Evolutionary conservation across 257 asterid genomes (phyloP).

Genomic region (Solanum medicagineum): DNA sequence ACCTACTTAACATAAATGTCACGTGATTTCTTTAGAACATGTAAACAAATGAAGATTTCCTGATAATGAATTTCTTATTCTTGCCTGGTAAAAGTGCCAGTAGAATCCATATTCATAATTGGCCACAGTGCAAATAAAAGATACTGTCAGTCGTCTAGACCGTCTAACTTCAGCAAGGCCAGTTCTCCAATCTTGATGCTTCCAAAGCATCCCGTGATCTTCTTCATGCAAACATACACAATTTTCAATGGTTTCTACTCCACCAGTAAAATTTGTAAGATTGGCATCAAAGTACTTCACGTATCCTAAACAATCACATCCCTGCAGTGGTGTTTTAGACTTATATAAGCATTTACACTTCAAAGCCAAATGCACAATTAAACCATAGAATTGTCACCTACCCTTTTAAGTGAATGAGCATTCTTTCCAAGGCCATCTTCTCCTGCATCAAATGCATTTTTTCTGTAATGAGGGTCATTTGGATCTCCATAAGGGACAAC

Average conservation of each 20-base stretch:
- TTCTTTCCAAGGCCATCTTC: constrained; percentile 98
- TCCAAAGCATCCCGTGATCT: constrained; percentile 94
- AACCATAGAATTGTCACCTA: background rate
- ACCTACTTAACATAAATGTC: background rate
- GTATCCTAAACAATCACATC: constrained; percentile 92
- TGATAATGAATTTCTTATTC: constrained; percentile 4
- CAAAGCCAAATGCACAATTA: background rate
- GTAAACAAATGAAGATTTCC: background rate
- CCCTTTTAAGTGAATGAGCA: constrained; percentile 98
- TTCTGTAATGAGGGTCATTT: constrained; percentile 93
- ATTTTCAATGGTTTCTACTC: constrained; percentile 87
- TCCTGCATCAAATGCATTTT: constrained; percentile 98
- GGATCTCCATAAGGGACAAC: constrained; percentile 99
- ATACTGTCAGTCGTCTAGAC: constrained; percentile 92
- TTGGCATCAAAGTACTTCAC: constrained; percentile 87
- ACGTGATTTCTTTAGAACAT: background rate
- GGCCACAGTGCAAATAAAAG: constrained; percentile 91
- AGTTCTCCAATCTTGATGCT: constrained; percentile 99
- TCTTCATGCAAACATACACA: constrained; percentile 98
- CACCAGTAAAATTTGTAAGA: constrained; percentile 87
- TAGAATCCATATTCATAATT: constrained; percentile 93
- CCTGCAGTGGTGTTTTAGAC: constrained; percentile 31
- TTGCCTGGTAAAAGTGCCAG: constrained; percentile 97
- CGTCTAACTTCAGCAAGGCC: constrained; percentile 89
- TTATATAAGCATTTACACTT: constrained; percentile 1